Base-by-base conservation (phyloP, 2,329 filamentous ascomycete genomes). In the Cercospora sp. region DNA sequence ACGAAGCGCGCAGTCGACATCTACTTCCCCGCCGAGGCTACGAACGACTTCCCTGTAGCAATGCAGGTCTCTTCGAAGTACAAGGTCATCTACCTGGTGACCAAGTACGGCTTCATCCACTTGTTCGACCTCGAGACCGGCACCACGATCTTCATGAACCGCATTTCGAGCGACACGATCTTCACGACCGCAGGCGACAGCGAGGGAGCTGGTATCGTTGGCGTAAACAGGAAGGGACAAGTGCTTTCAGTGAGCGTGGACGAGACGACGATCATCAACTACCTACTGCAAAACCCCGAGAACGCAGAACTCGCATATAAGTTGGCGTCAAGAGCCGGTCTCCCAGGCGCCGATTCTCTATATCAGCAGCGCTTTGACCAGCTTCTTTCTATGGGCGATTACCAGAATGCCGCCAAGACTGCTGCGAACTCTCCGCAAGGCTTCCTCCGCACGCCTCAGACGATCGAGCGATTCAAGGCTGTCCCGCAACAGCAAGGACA, bases 31-130 rank as follows among this genome's bases (percentile, higher is more conserved):
- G 88, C 92, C 58, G 95, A 99, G 82, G 95, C 95, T 10, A 91
- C 90, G 71, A 97, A 95, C 80, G 95, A 99, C 79, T 99, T 99
- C 84, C 95, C 96, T 1, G 95, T 99, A 65, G 94, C 94, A 18
- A 95, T 99, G 83, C 96, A 99, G 82, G 90, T 99, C 58, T 98
- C 95, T 3, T 90, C 93, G 77, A 96, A 95, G 82, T 99, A 99
- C 81, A 94, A 94, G 77, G 89, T 99, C 78, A 90, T 99, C 77
- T 97, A 97, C 82, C 89, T 99, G 76, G 93, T 99, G 70, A 99
- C 95, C 66, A 99, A 99, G 81, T 99, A 97, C 77, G 95, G 95
- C 63, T 99, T 98, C 83, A 98, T 99, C 76, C 95, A 99, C 82
- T 87, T 99, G 26, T 98, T 99, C 82, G 96, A 99, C 77, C 88